Base-by-base conservation (phyloP, 129 eudicot species). In the Deinandra increscens region DNA sequence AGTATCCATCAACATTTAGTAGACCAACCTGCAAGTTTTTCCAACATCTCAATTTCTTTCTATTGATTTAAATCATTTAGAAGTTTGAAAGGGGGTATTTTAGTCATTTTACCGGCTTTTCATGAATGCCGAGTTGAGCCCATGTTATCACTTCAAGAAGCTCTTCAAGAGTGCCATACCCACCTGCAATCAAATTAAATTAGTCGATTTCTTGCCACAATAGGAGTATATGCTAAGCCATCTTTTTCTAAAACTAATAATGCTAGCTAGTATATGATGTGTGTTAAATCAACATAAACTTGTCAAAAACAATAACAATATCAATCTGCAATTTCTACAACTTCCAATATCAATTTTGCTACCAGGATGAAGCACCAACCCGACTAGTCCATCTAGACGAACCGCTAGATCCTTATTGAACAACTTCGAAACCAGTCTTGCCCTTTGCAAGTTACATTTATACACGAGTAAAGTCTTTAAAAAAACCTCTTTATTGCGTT, bases 111-210 rank as follows among this genome's bases (percentile, higher is more conserved):
- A 90, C 95, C 70, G 97, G 96, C 79, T 91, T 91, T 70, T 88
- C 93, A 71, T 88, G 97, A 71, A 91, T 91, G 66, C 97, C 95
- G n/a, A 91, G 93, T 72, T 91, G 97, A 67, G 97, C 97, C 97
- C 97, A 91, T 11, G 97, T 87, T 68, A 91, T 91, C 49, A 91
- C 91, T 82, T 91, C 97, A 68, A 91, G 95, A 41, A 91, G 83
- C 76, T 91, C 97, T 70, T 91, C 97, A 66, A 91, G 87, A 51
- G 97, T 91, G 48, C 96, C 97, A 88, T 91, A 91, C 64, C 97
- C 97, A 75, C 97, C 97, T 91, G 84, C 73, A 91, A 54, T 20
- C 22, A 75, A 3, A 38, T 51, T 51, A 12, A 29, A 44, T 19
- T 6, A 43, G 36, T 34, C 60, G 14, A 41, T 60, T 41, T 72